These are phyloP conservation scores for Phycomyces nitens DNA, from an alignment of 192 early-diverging fungal species.

Conservation along the genomic window DNA sequence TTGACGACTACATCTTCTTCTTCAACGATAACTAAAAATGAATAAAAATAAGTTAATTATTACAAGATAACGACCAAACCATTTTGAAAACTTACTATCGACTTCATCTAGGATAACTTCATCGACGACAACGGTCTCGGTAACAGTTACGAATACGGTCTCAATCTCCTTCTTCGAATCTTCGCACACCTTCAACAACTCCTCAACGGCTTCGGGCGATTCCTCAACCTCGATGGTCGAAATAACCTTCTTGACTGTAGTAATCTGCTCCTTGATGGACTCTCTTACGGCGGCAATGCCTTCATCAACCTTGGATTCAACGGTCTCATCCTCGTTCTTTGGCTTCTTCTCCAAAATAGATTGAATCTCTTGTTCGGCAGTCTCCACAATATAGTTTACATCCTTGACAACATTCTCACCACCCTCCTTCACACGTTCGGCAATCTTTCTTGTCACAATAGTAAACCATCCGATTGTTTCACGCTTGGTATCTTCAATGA, in stretches of 20 bases:
- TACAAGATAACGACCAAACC: too few relatives aligned
- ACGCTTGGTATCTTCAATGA: neutral
- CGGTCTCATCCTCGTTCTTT: neutral
- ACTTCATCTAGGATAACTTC: neutral
- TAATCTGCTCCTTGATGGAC: neutral
- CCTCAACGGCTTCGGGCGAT: neutral
- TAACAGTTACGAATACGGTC: neutral
- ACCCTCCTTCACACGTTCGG: neutral
- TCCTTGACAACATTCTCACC: neutral
- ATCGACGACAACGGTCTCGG: neutral
- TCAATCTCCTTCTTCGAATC: neutral
- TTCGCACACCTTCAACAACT: neutral
- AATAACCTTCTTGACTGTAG: too few relatives aligned
- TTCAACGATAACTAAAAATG: neutral
- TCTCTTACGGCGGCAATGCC: neutral
- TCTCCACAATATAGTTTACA: neutral
- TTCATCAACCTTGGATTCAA: neutral
- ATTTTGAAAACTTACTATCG: too few relatives aligned
- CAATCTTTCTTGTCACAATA: neutral
- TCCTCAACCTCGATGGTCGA: too few relatives aligned
- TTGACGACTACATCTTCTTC: conserved; percentile 11
- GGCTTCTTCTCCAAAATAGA: conserved; percentile 2
- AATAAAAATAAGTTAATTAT: too few relatives aligned
- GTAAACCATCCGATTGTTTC: neutral
- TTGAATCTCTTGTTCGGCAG: too few relatives aligned